A percentile compares a stretch with the other conserved stretches of the same genome.
Conservation (phyloP, 225 moss, liverwort and hornwort genomes). For the Bryoerythrophyllum caledonicum region DNA sequence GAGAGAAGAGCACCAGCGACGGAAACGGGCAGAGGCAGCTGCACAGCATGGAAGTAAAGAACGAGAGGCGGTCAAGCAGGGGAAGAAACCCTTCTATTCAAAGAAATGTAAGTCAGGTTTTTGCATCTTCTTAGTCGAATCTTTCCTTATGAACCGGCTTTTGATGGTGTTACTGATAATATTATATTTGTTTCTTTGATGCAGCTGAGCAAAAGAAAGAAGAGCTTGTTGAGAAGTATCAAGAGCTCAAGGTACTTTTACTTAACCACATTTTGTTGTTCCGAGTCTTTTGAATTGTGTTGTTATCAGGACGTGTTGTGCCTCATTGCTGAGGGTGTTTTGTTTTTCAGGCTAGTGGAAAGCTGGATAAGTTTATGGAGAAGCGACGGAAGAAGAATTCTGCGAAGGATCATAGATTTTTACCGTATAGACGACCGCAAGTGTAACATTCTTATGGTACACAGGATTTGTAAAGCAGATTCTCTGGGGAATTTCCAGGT, state of each 20-base stretch:
- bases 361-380: slow-evolving; percentile 84
- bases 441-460: slow-evolving; percentile 17
- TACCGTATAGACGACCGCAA: slow-evolving; percentile 79
- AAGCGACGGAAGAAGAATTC: slow-evolving; percentile 95
- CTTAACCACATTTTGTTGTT: slow-evolving; percentile 2
- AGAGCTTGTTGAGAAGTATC: slow-evolving; percentile 78
- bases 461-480: slow-evolving; percentile 15
- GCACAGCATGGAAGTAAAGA: slow-evolving; percentile 51
- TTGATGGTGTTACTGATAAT: slow-evolving; percentile 11
- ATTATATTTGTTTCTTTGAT: slow-evolving; percentile 15
- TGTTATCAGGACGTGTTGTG: slow-evolving; percentile 14
- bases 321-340: background rate
- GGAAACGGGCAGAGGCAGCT: slow-evolving; percentile 52
- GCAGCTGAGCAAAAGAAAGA: slow-evolving; percentile 85
- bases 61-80: slow-evolving; percentile 78
- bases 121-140: background rate
- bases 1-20: slow-evolving; percentile 74
- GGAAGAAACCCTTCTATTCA: slow-evolving; percentile 83
- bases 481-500: background rate
- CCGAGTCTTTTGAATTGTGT: slow-evolving; percentile 3
- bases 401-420: slow-evolving; percentile 90
- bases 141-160: background rate
- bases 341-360: slow-evolving; percentile 76
- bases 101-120: slow-evolving; percentile 72
- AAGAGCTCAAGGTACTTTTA: slow-evolving; percentile 77